Base-by-base conservation (phyloP, 192 early-diverging fungal genomes). In the Coemansia sp. region DNA sequence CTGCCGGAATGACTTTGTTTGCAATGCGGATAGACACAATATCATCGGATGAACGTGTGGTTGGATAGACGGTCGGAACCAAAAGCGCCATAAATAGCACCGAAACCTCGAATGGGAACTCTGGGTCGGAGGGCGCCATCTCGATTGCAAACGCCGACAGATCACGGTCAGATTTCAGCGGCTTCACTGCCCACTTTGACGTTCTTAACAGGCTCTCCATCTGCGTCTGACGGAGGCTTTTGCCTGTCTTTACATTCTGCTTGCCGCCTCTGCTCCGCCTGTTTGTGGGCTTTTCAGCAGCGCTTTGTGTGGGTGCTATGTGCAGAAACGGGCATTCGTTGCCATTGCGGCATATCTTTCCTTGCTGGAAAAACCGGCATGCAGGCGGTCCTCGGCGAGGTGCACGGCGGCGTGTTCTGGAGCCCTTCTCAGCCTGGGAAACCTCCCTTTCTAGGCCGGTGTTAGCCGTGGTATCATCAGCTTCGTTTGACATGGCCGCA, bases 101-200 rank as follows among this genome's bases (percentile, higher is more conserved):
- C 38, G 85, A 72, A 46, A 94, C 75, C 51, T 93, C 92, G 61
- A 84, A 94, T 13, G 93, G 91, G 61, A 94, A 94, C 62, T 94
- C 93, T 20, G 93, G 93, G 51, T 93, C 91, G 1, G 76, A 83
- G 11, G 81, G 81, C 63, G 42, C 49, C 81, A 83, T 75, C 58
- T 83, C 81, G 11, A 83, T 66, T 22, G 81, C 76, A 60, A 78
- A 66, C 9, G 81, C 81, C 5, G 72, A 58, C 17, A 75, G 72
- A 68, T 67, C 70, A n/a, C 70, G 72, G 17, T 72, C 67, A 2
- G 81, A 74, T 25, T 50, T 65, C 44, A 83, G 56, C 22, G 59
- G 41, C 41, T 75, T 74, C 37, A 73, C 76, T 0, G 57, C 59
- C 75, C 72, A 79, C 41, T 68, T 64, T 3, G 81, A 54, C 2